Percentiles rank a stretch among this genome's conserved stretches.
Evolutionary conservation across 2,329 filamentous ascomycete genomes (phyloP).

Genomic region (Paraphaeosphaeria sporulosa): DNA sequence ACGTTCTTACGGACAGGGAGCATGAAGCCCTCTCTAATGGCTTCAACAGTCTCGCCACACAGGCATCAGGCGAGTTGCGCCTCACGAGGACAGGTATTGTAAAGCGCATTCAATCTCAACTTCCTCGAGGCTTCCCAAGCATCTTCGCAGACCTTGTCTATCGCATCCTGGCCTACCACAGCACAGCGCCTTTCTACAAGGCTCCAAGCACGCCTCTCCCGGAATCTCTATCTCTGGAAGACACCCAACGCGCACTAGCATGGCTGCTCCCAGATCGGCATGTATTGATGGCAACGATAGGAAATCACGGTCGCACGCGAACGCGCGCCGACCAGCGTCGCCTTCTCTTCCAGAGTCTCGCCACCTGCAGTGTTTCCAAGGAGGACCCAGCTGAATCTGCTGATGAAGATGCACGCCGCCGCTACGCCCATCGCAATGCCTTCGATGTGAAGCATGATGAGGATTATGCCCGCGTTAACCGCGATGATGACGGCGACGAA

Average conservation of each 20-base stretch:
- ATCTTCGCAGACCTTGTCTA: slow-evolving; percentile 6
- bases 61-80: not conserved
- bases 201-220: not conserved
- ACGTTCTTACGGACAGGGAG: not conserved
- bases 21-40: not conserved
- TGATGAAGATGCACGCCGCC: not conserved
- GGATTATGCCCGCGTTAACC: not conserved
- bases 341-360: slow-evolving; percentile 8
- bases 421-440: slow-evolving; percentile 2
- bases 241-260: not conserved
- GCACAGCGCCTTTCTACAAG: slow-evolving; percentile 3
- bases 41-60: not conserved
- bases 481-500: slow-evolving; percentile 8
- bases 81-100: not conserved
- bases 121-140: not conserved
- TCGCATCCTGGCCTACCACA: slow-evolving; percentile 4
- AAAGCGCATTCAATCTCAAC: not conserved
- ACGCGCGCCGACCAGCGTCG: slow-evolving; percentile 3
- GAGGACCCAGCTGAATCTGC: not conserved
- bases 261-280: slow-evolving; percentile 9
- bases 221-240: slow-evolving; percentile 2
- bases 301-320: slow-evolving; percentile 3
- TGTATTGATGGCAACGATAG: not conserved
- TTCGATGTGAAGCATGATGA: not conserved
- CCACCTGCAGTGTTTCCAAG: not conserved